phyloP scores from a whole-genome alignment of 2,329 filamentous ascomycete genomes.

The Coniochaeta sp. region DNA sequence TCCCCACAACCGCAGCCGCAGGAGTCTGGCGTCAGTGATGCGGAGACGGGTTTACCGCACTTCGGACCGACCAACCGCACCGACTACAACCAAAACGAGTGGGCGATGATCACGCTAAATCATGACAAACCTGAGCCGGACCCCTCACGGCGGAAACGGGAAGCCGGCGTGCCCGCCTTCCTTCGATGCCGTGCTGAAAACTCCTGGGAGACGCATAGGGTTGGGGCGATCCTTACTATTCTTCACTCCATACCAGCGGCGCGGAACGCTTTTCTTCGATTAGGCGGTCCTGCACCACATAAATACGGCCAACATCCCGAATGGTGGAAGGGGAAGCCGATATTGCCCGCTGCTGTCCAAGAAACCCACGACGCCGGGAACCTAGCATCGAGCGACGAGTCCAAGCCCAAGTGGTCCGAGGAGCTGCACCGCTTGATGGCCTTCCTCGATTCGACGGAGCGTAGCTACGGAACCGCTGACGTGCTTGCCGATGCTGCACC shows the following conservation, averaged over 20 bases:
- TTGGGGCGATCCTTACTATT: slow-evolving; percentile 51
- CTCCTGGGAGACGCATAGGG: slow-evolving; percentile 26
- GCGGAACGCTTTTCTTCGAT: slow-evolving; percentile 46
- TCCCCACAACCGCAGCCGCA: slow-evolving; percentile 35
- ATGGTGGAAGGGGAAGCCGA: slow-evolving; percentile 56
- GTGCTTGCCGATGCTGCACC: slow-evolving; percentile 28
- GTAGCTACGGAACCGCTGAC: slow-evolving; percentile 51
- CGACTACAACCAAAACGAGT: slow-evolving; percentile 47
- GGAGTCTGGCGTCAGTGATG: slow-evolving; percentile 42
- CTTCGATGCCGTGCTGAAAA: slow-evolving; percentile 30
- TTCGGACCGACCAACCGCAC: slow-evolving; percentile 55
- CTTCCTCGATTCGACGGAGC: slow-evolving; percentile 53
- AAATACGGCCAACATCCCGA: slow-evolving; percentile 49
- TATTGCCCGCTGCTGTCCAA: slow-evolving; percentile 32
- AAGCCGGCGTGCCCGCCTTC: slow-evolving; percentile 41
- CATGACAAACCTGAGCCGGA: slow-evolving; percentile 27
- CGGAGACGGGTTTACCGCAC: slow-evolving; percentile 30
- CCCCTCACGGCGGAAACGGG: slow-evolving; percentile 37
- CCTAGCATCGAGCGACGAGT: slow-evolving; percentile 24
- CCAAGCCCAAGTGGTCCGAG: slow-evolving; percentile 32
- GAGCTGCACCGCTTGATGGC: slow-evolving; percentile 58
- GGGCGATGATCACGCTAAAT: slow-evolving; percentile 49
- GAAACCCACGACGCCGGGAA: slow-evolving; percentile 20
- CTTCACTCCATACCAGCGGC: slow-evolving; percentile 52
- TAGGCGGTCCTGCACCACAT: slow-evolving; percentile 26